These are phyloP conservation scores for Diaporthe sp. DNA, from an alignment of 2,329 filamentous ascomycete species.

Conservation along the genomic window DNA sequence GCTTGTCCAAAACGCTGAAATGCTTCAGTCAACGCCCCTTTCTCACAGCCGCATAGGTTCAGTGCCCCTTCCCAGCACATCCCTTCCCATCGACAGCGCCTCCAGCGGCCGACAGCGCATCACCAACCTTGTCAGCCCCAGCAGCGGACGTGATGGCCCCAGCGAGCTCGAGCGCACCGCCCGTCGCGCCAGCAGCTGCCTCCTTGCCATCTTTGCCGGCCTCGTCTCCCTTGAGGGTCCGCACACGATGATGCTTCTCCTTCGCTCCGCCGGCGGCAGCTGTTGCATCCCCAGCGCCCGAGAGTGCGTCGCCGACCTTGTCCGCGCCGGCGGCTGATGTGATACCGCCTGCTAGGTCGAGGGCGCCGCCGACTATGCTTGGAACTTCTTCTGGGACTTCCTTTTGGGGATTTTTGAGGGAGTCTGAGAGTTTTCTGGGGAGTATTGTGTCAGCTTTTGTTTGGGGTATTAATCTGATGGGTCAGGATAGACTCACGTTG, in stretches of 20 bases:
- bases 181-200: background rate
- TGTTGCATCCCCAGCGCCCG: background rate
- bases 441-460: background rate
- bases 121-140: background rate
- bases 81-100: background rate
- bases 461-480: accelerated
- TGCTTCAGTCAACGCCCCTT: background rate
- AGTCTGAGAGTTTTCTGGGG: background rate
- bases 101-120: background rate
- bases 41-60: background rate
- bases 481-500: background rate
- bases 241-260: background rate
- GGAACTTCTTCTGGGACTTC: background rate
- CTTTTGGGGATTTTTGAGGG: background rate
- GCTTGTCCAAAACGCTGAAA: background rate
- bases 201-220: background rate
- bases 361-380: constrained; percentile 1
- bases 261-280: background rate
- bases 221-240: background rate
- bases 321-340: background rate
- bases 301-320: background rate
- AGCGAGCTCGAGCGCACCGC: background rate
- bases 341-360: background rate
- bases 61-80: background rate
- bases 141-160: background rate